Evolutionary conservation across 768 basidiomycete species (phyloP).

Genomic region (Coprinopsis cinerea): DNA sequence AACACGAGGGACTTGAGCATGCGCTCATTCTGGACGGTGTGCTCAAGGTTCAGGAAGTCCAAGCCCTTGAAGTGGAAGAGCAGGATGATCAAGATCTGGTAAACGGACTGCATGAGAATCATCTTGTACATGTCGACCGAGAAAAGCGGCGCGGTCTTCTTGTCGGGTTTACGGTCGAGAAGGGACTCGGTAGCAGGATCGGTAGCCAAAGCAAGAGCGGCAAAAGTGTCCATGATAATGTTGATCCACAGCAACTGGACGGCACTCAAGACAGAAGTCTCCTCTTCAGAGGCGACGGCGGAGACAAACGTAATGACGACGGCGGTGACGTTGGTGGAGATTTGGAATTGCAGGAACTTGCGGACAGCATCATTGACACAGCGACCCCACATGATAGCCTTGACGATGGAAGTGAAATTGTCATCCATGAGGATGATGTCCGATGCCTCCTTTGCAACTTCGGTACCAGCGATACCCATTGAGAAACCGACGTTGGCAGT

Average conservation of each 20-base stretch:
- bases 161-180: constrained; percentile 88
- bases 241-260: constrained; percentile 99
- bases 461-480: constrained; percentile 95
- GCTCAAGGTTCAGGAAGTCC: constrained; percentile 57
- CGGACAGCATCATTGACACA: constrained; percentile 97
- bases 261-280: constrained; percentile 84
- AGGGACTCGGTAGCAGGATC: constrained; percentile 82
- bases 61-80: constrained; percentile 85
- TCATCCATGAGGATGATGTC: constrained; percentile 99
- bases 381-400: constrained; percentile 98
- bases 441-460: constrained; percentile 98
- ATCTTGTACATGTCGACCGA: constrained; percentile 95
- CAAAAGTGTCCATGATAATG: constrained; percentile 98
- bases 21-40: constrained; percentile 31
- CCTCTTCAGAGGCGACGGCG: constrained; percentile 71
- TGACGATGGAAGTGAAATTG: constrained; percentile 93
- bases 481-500: constrained; percentile 96
- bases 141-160: constrained; percentile 84
- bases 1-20: constrained; percentile 85
- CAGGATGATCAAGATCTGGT: constrained; percentile 79
- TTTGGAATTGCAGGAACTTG: constrained; percentile 96
- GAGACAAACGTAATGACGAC: constrained; percentile 91
- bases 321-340: constrained; percentile 92
- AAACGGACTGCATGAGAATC: constrained; percentile 84
- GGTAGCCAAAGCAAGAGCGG: constrained; percentile 94